Evolutionary conservation across 805 yeast genomes (phyloP), one percentile per base, ranked within the genome.

Genomic region (Sugiyamaella boreocaroliniensis): DNA sequence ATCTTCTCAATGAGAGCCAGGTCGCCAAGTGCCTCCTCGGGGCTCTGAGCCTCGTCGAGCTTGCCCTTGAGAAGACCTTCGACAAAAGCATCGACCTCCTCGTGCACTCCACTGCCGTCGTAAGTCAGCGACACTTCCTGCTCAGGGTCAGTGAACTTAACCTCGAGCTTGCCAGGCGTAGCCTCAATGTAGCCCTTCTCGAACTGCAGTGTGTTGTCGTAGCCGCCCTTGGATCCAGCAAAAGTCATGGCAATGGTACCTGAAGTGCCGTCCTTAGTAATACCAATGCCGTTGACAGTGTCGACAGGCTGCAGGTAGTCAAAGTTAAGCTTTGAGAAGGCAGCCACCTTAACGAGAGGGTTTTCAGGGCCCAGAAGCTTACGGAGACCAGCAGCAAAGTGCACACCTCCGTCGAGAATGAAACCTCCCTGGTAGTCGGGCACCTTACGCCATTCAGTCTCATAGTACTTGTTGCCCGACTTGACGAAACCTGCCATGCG

Each of bases 391-490:
- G 64, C 62, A 11, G 57, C 45, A 41, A 45, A 48, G 43, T 61
- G 64, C 8, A 61, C 64, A 12, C 64, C 64, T 8, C 64, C 64
- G 45, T 61, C 64, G 20, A 61, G 55, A 7, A 61, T 32, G 42
- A 60, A 61, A 12, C 64, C 64, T 12, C 64, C 64, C 45, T 58
- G 63, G 45, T 60, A 59, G 26, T 58, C 52, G 22, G 64, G 64
- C 20, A 48, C 52, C 52, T 55, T 52, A 15, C 64, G 52, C 64
- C 64, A 61, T 18, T 53, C 50, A 7, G 64, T 58, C 41, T 54
- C 54, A 40, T 48, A 58, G 37, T 47, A 60, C 47, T 56, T 49
- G 48, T 58, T 58, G 19, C 51, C 55, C 9, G 50, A 43, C 32
- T 54, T 52, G 37, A 59, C 56, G 18, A 50, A 47, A 15, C 48